Evolutionary conservation across 2,329 filamentous ascomycete species (phyloP).

Genomic region (Monosporascus cannonballus): DNA sequence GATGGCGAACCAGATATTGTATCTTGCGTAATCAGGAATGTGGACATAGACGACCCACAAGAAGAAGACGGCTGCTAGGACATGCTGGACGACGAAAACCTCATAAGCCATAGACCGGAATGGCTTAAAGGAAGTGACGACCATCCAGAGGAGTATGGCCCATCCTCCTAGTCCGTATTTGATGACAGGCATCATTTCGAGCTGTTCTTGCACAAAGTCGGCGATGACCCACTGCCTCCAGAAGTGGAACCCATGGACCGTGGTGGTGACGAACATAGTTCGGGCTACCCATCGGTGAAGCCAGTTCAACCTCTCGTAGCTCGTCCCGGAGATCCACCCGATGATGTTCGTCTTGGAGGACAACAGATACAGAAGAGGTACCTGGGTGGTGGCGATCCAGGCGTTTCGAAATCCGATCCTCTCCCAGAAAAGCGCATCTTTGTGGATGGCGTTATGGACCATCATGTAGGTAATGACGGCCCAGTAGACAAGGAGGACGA

Average conservation of each 20-base stretch:
- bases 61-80: slow-evolving; percentile 54
- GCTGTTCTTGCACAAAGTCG: slow-evolving; percentile 52
- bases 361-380: slow-evolving; percentile 58
- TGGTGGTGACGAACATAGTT: slow-evolving; percentile 61
- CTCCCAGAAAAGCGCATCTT: slow-evolving; percentile 55
- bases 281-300: slow-evolving; percentile 66
- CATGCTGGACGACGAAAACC: slow-evolving; percentile 63
- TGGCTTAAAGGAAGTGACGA: slow-evolving; percentile 56
- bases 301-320: slow-evolving; percentile 68
- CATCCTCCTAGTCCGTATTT: slow-evolving; percentile 63
- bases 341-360: slow-evolving; percentile 54
- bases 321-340: slow-evolving; percentile 55
- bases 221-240: slow-evolving; percentile 56
- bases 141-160: slow-evolving; percentile 60
- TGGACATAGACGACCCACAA: slow-evolving; percentile 59
- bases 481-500: slow-evolving; percentile 53
- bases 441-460: slow-evolving; percentile 38
- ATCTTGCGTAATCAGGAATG: slow-evolving; percentile 50
- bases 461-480: slow-evolving; percentile 53
- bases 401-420: slow-evolving; percentile 62
- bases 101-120: slow-evolving; percentile 63
- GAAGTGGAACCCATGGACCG: slow-evolving; percentile 66
- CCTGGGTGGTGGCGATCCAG: slow-evolving; percentile 59
- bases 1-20: slow-evolving; percentile 62
- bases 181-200: slow-evolving; percentile 57